Evolutionary conservation across 805 yeast species (phyloP).

Genomic region (Wickerhamiella alocasiicola): DNA sequence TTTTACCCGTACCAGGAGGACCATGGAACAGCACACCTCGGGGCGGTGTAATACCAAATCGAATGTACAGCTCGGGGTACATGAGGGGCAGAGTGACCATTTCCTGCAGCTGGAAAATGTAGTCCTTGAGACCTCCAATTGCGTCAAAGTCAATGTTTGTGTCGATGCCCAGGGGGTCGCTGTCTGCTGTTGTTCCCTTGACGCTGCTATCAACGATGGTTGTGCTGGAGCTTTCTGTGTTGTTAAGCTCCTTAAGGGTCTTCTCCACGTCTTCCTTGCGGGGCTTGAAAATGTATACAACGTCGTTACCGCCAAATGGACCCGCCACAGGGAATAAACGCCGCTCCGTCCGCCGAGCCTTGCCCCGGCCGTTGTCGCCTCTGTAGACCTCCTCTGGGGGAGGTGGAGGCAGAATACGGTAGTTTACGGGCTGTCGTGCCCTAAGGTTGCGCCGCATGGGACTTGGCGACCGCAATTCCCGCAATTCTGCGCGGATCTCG

Average conservation of each 20-base stretch:
- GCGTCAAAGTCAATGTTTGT: constrained; percentile 73
- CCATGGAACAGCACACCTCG: constrained; percentile 96
- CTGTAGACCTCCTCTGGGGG: constrained; percentile 19
- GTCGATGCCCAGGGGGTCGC: constrained; percentile 81
- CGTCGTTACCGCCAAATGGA: constrained; percentile 96
- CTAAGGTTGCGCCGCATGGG: constrained; percentile 17
- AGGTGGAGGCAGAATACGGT: constrained; percentile 22
- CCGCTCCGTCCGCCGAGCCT: constrained; percentile 25
- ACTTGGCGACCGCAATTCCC: constrained; percentile 17
- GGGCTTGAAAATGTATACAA: constrained; percentile 50
- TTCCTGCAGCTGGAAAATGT: constrained; percentile 85
- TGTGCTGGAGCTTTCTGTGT: not conserved
- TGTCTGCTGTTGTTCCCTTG: constrained; percentile 28
- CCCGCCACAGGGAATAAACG: constrained; percentile 88
- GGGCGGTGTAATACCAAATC: constrained; percentile 88
- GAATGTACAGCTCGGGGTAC: constrained; percentile 86
- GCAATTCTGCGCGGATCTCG: constrained; percentile 18
- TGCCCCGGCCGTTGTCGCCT: not conserved
- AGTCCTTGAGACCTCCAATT: constrained; percentile 85
- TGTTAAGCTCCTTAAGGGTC: constrained; percentile 9
- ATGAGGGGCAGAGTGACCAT: constrained; percentile 90
- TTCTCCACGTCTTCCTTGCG: constrained; percentile 10
- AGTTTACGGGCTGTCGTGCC: constrained; percentile 20
- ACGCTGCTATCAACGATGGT: constrained; percentile 37
- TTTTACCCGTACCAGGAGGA: constrained; percentile 98